phyloP scores from a whole-genome alignment of 208 protist species.

The Balamuthia mandrillaris region DNA sequence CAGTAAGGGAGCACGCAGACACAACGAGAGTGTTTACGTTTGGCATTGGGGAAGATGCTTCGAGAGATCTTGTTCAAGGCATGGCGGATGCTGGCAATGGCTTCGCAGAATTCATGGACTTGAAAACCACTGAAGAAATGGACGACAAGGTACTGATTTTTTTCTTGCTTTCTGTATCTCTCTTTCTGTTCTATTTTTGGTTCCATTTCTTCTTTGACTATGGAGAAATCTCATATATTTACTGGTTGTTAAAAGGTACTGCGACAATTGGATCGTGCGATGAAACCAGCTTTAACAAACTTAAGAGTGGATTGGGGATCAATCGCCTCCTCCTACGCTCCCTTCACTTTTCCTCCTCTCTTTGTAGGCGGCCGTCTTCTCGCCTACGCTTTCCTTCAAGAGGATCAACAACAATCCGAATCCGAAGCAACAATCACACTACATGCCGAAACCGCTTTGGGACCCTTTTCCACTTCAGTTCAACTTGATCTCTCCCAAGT shows the following conservation, averaged over 20 bases:
- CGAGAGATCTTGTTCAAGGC: neutral
- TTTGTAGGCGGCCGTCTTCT: neutral
- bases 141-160: too few species aligned
- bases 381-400: neutral
- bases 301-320: neutral
- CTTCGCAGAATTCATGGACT: neutral
- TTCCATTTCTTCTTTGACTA: too few species aligned
- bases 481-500: neutral
- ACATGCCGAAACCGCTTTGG: neutral
- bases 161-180: too few species aligned
- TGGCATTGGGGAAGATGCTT: conserved; percentile 18
- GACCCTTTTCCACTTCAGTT: neutral
- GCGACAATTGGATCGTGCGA: conserved; percentile 21
- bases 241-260: conserved; percentile 50
- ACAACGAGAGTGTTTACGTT: conserved; percentile 44
- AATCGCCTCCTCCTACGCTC: neutral
- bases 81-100: neutral
- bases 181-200: too few species aligned
- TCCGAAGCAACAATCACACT: neutral
- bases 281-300: conserved; percentile 49
- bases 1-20: conserved; percentile 29
- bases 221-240: too few species aligned
- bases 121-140: too few species aligned
- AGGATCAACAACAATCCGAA: neutral
- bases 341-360: neutral